A percentile compares a stretch with the other conserved stretches of the same genome.
Conservation (phyloP, 2,329 filamentous ascomycete species). For the Aureobasidium namibiae region DNA sequence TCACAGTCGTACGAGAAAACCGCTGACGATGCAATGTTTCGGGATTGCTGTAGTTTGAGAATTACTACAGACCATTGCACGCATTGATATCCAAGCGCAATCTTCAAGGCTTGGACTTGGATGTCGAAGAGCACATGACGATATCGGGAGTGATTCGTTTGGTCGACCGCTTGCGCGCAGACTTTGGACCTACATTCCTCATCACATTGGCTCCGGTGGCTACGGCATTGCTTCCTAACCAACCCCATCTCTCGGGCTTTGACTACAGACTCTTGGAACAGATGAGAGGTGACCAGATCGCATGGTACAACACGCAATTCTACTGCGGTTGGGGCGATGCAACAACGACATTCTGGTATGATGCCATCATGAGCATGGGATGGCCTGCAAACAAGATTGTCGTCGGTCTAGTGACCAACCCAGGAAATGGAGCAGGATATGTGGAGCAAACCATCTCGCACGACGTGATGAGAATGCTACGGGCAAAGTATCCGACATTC, state of each 20-base stretch:
- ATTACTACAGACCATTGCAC: slow-evolving; percentile 62
- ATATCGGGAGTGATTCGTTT: slow-evolving; percentile 52
- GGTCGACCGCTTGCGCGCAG: slow-evolving; percentile 42
- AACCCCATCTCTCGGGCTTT: slow-evolving; percentile 68
- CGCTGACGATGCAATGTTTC: neutral
- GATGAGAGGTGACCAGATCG: slow-evolving; percentile 56
- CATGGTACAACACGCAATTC: slow-evolving; percentile 88
- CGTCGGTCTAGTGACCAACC: slow-evolving; percentile 71
- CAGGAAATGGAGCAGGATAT: slow-evolving; percentile 58
- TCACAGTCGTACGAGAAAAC: neutral
- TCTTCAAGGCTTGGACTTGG: slow-evolving; percentile 66
- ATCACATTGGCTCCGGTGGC: slow-evolving; percentile 79
- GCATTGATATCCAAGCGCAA: slow-evolving; percentile 53
- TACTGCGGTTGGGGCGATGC: slow-evolving; percentile 83
- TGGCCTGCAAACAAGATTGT: slow-evolving; percentile 70
- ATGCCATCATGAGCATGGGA: slow-evolving; percentile 50
- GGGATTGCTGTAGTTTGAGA: slow-evolving; percentile 49
- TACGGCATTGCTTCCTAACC: slow-evolving; percentile 54
- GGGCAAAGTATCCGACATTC: slow-evolving; percentile 57
- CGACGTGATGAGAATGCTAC: slow-evolving; percentile 49
- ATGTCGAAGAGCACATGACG: slow-evolving; percentile 70
- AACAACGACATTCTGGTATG: slow-evolving; percentile 42
- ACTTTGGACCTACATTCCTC: slow-evolving; percentile 64
- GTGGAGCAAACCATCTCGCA: slow-evolving; percentile 52
- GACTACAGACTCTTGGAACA: slow-evolving; percentile 67